These are phyloP conservation scores for Pythium angustatum DNA, from an alignment of 352 stramenopile species.

Conservation along the genomic window DNA sequence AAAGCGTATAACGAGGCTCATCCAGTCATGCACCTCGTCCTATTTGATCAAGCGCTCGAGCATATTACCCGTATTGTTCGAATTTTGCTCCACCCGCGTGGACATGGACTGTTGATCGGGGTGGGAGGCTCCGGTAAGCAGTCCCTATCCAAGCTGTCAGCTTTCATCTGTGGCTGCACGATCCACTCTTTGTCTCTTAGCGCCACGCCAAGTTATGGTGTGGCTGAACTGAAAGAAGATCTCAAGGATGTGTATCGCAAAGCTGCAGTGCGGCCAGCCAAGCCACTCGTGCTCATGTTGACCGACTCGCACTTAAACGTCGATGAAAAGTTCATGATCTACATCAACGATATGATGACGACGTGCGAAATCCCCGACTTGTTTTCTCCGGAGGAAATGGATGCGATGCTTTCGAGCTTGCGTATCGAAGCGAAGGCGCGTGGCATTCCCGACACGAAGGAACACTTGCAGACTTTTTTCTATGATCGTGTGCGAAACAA, in stretches of 20 bases:
- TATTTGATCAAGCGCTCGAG: slow-evolving; percentile 91
- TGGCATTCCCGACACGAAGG: slow-evolving; percentile 87
- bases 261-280: slow-evolving; percentile 81
- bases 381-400: slow-evolving; percentile 88
- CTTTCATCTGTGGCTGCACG: slow-evolving; percentile 82
- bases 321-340: slow-evolving; percentile 86
- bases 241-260: slow-evolving; percentile 90
- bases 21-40: slow-evolving; percentile 91
- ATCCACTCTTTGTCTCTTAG: slow-evolving; percentile 69
- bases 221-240: slow-evolving; percentile 86
- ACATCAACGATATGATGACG: slow-evolving; percentile 84
- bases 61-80: slow-evolving; percentile 88
- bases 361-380: slow-evolving; percentile 80
- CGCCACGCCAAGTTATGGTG: slow-evolving; percentile 57
- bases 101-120: slow-evolving; percentile 86
- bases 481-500: slow-evolving; percentile 86
- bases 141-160: slow-evolving; percentile 86
- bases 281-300: slow-evolving; percentile 86
- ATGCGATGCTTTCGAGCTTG: slow-evolving; percentile 78
- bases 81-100: slow-evolving; percentile 72
- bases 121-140: slow-evolving; percentile 90
- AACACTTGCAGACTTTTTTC: slow-evolving; percentile 91
- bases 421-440: slow-evolving; percentile 80
- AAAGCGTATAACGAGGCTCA: slow-evolving; percentile 91
- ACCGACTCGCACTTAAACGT: slow-evolving; percentile 85